Percentiles rank a stretch among this genome's conserved stretches.
phyloP scores from a whole-genome alignment of 2,329 filamentous ascomycete species.

The Podosphaera leucotricha region DNA sequence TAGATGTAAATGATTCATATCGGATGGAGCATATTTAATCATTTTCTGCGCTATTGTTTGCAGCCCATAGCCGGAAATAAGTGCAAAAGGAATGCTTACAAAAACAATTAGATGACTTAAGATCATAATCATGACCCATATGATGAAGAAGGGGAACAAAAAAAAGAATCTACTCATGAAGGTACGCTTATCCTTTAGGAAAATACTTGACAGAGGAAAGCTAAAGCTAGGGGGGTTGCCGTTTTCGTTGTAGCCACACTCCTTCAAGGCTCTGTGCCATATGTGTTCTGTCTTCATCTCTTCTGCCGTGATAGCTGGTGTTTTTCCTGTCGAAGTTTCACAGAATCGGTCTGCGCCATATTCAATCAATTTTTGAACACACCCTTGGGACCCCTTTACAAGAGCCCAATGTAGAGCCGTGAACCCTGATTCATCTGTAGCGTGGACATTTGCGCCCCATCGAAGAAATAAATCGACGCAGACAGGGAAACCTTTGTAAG shows the following conservation, averaged over 20 bases:
- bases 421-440: conserved; percentile 75
- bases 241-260: conserved; percentile 63
- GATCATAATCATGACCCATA: conserved; percentile 48
- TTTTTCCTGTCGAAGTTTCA: conserved; percentile 75
- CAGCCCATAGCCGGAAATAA: conserved; percentile 42
- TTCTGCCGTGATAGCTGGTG: conserved; percentile 58
- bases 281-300: conserved; percentile 72
- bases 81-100: conserved; percentile 47
- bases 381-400: conserved; percentile 74
- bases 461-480: conserved; percentile 81
- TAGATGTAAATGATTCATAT: conserved; percentile 76
- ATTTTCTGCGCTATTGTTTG: conserved; percentile 60
- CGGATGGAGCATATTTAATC: conserved; percentile 58
- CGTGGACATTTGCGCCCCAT: conserved; percentile 88
- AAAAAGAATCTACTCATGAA: conserved; percentile 78
- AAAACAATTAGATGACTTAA: conserved; percentile 53
- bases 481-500: conserved; percentile 85
- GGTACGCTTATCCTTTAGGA: conserved; percentile 51
- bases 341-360: conserved; percentile 88
- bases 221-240: conserved; percentile 45
- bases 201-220: conserved; percentile 48
- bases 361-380: conserved; percentile 83
- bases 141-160: conserved; percentile 59
- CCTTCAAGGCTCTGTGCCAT: conserved; percentile 62
- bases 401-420: conserved; percentile 91